Evolutionary conservation across 2,329 filamentous ascomycete genomes (phyloP), one percentile per base, ranked within the genome.

Genomic region (Amauroascus verrucosus): DNA sequence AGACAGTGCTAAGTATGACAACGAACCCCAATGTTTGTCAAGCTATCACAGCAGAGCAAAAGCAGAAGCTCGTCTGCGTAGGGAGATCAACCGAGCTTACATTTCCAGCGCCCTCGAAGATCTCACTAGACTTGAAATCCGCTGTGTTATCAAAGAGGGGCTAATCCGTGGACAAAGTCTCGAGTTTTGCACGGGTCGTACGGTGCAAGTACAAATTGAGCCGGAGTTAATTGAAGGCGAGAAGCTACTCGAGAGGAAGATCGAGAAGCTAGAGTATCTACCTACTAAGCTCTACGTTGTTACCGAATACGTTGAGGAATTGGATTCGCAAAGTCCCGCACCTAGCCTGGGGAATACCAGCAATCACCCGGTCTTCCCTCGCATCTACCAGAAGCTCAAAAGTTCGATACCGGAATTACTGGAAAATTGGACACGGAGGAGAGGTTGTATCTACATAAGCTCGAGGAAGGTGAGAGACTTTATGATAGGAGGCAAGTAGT

Each of bases 251-350:
- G 50, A 45, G 41, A 54, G 43, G 16, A 20, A 16, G 3, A 41
- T 33, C 20, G 37, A 41, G 18, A 58, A 50, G 20, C 28, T 58
- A 14, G 26, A 55, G 6, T 47, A 13, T 22, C 37, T 58, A n/a
- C 56, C 56, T 11, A 52, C 28, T 13, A 58, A 51, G 11, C 14
- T 58, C 5, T 58, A 56, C 30, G 37, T 52, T 22, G 38, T 58
- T 2, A 35, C 38, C 1, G 56, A 58, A 26, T 20, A 40, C 14
- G 33, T 56, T 26, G 26, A 30, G 6, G n/a, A n/a, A 22, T 16
- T 49, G 32, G 22, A 33, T n/a, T 16, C 32, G 3, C 20, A 11
- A 37, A 16, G 2, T 8, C 16, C 16, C 8, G 11, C 6, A 9
- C 16, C 18, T 7, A 28, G 9, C 13, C 2, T 3, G 3, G 11